These are phyloP conservation scores for Fusarium keratoplasticum DNA, from an alignment of 2,329 filamentous ascomycete species.

Conservation along the genomic window DNA sequence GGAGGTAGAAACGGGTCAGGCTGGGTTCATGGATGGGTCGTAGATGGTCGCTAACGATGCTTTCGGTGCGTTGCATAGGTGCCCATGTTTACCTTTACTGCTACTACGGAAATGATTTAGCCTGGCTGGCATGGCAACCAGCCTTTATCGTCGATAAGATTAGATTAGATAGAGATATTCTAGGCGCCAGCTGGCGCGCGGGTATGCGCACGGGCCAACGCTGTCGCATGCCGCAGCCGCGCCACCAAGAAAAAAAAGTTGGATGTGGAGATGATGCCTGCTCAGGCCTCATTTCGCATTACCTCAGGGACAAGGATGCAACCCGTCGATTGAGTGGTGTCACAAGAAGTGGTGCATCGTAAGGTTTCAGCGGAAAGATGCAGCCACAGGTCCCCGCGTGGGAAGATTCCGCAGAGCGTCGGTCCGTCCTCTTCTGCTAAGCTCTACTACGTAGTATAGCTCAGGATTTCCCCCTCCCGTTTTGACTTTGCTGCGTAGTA, in stretches of 20 bases:
- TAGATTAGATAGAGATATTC: background rate
- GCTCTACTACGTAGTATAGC: background rate
- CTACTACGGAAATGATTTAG: background rate
- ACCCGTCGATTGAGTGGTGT: conserved; percentile 29
- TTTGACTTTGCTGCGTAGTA: background rate
- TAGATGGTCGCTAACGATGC: conserved; percentile 20
- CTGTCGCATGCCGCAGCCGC: background rate
- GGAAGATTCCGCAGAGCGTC: background rate
- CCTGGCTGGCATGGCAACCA: conserved; percentile 41
- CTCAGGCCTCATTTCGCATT: conserved; percentile 17
- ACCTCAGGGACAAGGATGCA: conserved; percentile 19
- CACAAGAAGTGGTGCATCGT: conserved; percentile 31
- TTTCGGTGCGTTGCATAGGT: conserved; percentile 11
- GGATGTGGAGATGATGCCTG: conserved; percentile 9
- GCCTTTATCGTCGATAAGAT: conserved; percentile 9
- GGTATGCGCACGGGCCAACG: conserved; percentile 17
- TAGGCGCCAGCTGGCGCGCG: conserved; percentile 18
- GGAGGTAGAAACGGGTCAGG: conserved; percentile 20
- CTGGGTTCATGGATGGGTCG: conserved; percentile 40
- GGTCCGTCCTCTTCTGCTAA: background rate
- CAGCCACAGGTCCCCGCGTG: conserved; percentile 1
- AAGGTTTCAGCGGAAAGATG: conserved; percentile 26
- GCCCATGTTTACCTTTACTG: conserved; percentile 21
- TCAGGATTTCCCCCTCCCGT: background rate
- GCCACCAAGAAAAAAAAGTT: conserved; percentile 6